Percentiles rank a stretch among this genome's conserved stretches.
Evolutionary conservation across 257 asterid species (phyloP).

Genomic region (Scutellaria galericulata): DNA sequence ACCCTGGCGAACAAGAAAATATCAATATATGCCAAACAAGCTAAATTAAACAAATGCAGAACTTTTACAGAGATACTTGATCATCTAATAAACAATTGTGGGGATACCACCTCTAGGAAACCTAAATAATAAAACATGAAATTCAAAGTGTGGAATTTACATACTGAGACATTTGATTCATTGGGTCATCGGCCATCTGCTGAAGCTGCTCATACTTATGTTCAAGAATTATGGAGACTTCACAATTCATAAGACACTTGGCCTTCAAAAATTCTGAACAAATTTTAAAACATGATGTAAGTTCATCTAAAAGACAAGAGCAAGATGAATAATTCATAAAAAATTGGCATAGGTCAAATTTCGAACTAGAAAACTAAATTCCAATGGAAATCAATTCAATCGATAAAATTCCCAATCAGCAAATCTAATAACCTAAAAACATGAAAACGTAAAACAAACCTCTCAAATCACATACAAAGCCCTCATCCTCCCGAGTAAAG

Average conservation of each 20-base stretch:
- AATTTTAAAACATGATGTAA: conserved; percentile 8
- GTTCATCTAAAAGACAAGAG: conserved; percentile 22
- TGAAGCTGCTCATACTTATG: conserved; percentile 94
- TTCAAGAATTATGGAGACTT: conserved; percentile 91
- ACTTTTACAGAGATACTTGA: neutral
- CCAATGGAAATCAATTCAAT: neutral
- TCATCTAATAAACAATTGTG: neutral
- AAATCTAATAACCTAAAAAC: neutral
- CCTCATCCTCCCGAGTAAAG: neutral
- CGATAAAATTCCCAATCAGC: neutral
- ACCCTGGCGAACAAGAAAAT: neutral
- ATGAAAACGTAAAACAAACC: neutral
- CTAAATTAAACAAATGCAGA: neutral
- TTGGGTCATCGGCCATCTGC: conserved; percentile 88
- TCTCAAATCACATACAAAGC: neutral
- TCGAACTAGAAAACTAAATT: neutral
- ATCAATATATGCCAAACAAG: neutral
- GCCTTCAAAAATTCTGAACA: conserved; percentile 82
- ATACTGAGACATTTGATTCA: conserved; percentile 92
- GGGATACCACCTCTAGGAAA: neutral
- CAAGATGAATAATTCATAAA: neutral
- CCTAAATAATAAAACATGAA: neutral
- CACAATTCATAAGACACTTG: conserved; percentile 94
- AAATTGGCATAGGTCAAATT: neutral
- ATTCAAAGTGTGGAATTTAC: conserved; percentile 23